These are phyloP conservation scores for Rhizopogon rudus DNA, from an alignment of 768 basidiomycete species.

Conservation along the genomic window DNA sequence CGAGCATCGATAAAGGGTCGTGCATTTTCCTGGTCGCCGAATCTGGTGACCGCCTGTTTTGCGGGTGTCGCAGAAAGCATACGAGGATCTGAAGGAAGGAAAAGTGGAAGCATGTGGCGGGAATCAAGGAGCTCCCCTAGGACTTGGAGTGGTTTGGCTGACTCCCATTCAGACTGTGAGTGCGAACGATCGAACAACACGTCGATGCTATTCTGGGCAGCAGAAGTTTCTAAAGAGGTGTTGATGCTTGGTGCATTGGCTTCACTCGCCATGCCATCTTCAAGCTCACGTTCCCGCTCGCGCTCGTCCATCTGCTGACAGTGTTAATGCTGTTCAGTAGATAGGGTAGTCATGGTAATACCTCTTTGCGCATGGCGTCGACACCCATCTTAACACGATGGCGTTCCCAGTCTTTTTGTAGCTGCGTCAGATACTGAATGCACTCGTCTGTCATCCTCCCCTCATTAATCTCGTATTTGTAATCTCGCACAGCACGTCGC, in stretches of 20 bases:
- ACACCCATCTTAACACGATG: conserved; percentile 85
- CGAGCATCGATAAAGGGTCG: conserved; percentile 21
- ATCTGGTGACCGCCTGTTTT: conserved; percentile 26
- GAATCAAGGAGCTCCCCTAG: conserved; percentile 92
- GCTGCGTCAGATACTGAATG: conserved; percentile 85
- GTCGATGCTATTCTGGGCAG: conserved; percentile 62
- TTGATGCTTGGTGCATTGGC: conserved; percentile 23
- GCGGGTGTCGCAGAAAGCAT: conserved; percentile 67
- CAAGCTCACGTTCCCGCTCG: conserved; percentile 59
- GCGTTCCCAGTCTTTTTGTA: conserved; percentile 98
- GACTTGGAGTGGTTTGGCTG: conserved; percentile 70
- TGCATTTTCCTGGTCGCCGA: conserved; percentile 10
- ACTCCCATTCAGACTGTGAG: conserved; percentile 71
- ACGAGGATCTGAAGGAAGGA: conserved; percentile 77
- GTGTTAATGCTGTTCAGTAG: conserved; percentile 2
- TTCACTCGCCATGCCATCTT: conserved; percentile 28
- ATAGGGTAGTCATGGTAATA: conserved; percentile 22
- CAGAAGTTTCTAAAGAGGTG: conserved; percentile 30
- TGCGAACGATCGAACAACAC: conserved; percentile 67
- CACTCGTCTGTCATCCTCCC: conserved; percentile 93
- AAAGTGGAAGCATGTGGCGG: conserved; percentile 85
- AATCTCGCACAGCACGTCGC: conserved; percentile 89
- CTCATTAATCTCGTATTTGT: conserved; percentile 92
- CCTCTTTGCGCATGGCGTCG: conserved; percentile 80
- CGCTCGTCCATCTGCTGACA: conserved; percentile 55